phyloP scores from a whole-genome alignment of 352 stramenopile genomes.

The Pythium phragmiticola region DNA sequence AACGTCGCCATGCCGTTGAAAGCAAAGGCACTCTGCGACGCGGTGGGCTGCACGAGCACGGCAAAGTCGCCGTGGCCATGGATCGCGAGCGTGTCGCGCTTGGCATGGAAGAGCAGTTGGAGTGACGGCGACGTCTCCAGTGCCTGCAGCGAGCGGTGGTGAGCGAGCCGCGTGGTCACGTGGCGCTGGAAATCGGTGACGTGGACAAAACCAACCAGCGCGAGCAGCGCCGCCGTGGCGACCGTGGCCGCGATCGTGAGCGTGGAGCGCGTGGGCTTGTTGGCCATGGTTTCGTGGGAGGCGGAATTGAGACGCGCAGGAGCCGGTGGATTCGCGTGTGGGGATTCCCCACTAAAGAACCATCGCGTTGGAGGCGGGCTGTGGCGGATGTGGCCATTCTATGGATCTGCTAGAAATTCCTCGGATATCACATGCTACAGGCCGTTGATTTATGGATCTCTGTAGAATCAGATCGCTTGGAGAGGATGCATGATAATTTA shows the following conservation, averaged over 20 bases:
- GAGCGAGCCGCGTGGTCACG: constrained; percentile 38
- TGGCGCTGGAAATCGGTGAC: constrained; percentile 28
- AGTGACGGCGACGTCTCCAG: constrained; percentile 32
- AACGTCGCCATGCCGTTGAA: constrained; percentile 44
- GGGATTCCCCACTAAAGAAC: background rate
- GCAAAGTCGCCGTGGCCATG: constrained; percentile 45
- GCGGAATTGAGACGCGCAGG: background rate
- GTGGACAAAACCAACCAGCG: constrained; percentile 11
- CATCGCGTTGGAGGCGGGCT: background rate
- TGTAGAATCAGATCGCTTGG: background rate
- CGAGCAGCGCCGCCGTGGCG: constrained; percentile 10
- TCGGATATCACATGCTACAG: background rate
- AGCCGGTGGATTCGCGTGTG: background rate
- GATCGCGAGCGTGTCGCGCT: constrained; percentile 50
- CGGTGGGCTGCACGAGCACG: constrained; percentile 38
- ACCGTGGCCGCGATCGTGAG: constrained; percentile 6
- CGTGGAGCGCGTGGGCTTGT: background rate
- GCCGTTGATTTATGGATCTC: background rate
- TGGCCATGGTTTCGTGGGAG: background rate
- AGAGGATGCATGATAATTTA: background rate
- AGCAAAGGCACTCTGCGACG: constrained; percentile 16
- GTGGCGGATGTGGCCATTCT: background rate
- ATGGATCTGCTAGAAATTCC: background rate
- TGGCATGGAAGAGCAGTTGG: constrained; percentile 41
- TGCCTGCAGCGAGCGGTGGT: constrained; percentile 40